phyloP scores from a whole-genome alignment of 768 basidiomycete genomes.

The Lactarius psammicola region DNA sequence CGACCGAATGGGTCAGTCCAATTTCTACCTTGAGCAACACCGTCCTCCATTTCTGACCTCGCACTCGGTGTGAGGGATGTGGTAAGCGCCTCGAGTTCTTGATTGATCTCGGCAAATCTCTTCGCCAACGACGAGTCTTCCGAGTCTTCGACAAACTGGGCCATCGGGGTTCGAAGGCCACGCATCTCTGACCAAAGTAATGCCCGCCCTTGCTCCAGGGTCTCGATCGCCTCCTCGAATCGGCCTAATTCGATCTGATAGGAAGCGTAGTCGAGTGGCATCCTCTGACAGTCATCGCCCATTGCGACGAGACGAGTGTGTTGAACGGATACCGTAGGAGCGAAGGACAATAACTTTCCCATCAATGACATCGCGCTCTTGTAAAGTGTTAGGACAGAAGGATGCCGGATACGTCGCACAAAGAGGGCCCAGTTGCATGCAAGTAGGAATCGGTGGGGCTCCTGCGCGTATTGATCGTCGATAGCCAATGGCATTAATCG shows the following conservation, averaged over 20 bases:
- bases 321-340: neutral
- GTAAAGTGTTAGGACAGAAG: neutral
- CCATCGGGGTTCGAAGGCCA: too few relatives aligned
- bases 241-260: neutral
- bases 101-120: too few relatives aligned
- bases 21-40: too few relatives aligned
- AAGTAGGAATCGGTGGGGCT: conserved; percentile 3
- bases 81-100: too few relatives aligned
- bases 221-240: neutral
- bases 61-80: too few relatives aligned
- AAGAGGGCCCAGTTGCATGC: conserved; percentile 5
- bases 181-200: too few relatives aligned
- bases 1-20: too few relatives aligned
- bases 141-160: too few relatives aligned
- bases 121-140: too few relatives aligned
- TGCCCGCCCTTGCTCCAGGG: too few relatives aligned
- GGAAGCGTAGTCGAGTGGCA: conserved; percentile 6
- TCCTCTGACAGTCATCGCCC: neutral
- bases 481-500: neutral
- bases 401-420: conserved; percentile 3
- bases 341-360: neutral
- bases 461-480: neutral
- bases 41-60: too few relatives aligned
- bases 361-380: neutral
- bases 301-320: conserved; percentile 4